A percentile compares a stretch with the other conserved stretches of the same genome.
Evolutionary conservation across 75 land plant species (phyloP).

Genomic region (Selaginella moellendorffii): DNA sequence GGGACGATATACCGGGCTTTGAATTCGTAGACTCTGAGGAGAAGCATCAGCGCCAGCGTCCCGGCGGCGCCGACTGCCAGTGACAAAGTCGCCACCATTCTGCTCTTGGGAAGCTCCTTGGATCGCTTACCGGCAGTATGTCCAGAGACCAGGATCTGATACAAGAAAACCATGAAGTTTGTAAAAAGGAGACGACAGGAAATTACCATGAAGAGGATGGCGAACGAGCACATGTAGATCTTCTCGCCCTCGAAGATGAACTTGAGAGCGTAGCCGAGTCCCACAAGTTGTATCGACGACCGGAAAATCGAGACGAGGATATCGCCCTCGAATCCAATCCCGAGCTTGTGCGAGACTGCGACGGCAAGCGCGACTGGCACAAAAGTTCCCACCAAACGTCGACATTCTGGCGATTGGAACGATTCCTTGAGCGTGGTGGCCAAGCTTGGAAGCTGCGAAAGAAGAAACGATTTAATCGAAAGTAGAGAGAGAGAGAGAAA

Average conservation of each 20-base stretch:
- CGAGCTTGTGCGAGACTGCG: neutral
- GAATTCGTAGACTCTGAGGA: neutral
- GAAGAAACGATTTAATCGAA: too few species aligned
- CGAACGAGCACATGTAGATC: neutral
- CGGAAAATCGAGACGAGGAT: neutral
- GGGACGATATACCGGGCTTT: constrained; percentile 5
- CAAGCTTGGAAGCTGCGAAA: too few species aligned
- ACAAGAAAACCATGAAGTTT: too few species aligned
- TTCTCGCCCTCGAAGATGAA: neutral
- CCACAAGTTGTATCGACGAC: neutral
- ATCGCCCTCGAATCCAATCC: neutral
- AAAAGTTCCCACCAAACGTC: neutral
- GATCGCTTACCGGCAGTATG: constrained; percentile 6
- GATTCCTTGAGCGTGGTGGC: too few species aligned
- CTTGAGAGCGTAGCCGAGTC: neutral
- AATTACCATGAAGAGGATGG: neutral
- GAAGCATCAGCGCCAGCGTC: neutral
- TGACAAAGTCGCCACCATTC: constrained; percentile 2
- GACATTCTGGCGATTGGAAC: too few species aligned
- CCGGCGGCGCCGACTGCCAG: neutral
- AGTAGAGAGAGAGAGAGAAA: too few species aligned
- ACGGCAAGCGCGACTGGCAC: neutral
- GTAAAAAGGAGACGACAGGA: too few species aligned
- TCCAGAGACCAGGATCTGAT: constrained; percentile 8
- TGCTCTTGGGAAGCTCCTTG: constrained; percentile 5